Evolutionary conservation across 2,329 filamentous ascomycete genomes (phyloP), one percentile per base, ranked within the genome.

Genomic region (Fusarium buharicum): DNA sequence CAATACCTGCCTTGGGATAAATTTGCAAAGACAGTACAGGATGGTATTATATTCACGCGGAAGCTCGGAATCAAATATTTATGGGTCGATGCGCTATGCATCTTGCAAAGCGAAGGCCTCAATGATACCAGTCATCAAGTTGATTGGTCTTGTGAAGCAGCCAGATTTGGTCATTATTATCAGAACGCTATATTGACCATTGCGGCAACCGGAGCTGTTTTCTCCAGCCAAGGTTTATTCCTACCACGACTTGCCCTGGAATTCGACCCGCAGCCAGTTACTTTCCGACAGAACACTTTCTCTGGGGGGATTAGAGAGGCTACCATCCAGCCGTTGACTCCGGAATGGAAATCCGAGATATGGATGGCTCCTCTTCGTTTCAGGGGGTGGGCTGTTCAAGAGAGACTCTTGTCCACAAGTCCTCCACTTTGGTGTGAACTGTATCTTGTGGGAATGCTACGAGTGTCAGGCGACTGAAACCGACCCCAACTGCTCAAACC

Each of bases 51-150:
- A 0, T 55, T 56, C 1, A 56, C 50, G 0, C 7, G 13, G 13
- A 55, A 20, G 4, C 1, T 37, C 1, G 36, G 28, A 3, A 31
- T 22, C 6, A n/a, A 3, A 1, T 41, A 55, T 10, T 9, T 55
- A 7, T 55, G 54, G 54, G 41, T 56, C 1, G 41, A 49, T 41
- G 50, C 36, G 14, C 16, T 56, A 0, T 55, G 54, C n/a, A 55
- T 55, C 17, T 22, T 56, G 4, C 50, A 56, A 28, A 49, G 24
- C 4, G 28, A 31, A 24, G 36, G 50, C 1, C 24, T 22, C 4
- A 30, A 49, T n/a, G 41, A 56, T 16, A 0, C 8, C 3, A 8
- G 4, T 6, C 41, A 49, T 4, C 40, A 16, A 18, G 18, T 18
- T 7, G 50, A 55, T n/a, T 56, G 41, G 50, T 34, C 50, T 2